A percentile compares a stretch with the other conserved stretches of the same genome.
Conservation (phyloP, 2,329 filamentous ascomycete genomes). For the Arthrinium phaeospermum region DNA sequence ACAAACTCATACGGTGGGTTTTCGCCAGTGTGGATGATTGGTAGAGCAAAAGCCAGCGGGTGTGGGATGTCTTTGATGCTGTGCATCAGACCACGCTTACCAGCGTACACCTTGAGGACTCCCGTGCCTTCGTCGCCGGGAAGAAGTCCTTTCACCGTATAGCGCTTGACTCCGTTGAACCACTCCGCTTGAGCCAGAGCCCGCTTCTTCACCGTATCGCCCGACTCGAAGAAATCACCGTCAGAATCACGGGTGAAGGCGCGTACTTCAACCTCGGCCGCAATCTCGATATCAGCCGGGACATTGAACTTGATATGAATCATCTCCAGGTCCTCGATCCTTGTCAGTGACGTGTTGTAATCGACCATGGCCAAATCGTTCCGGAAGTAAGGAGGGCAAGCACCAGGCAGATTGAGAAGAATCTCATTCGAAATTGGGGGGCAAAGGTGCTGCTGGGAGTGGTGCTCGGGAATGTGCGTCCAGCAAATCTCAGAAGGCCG, state of each 20-base stretch:
- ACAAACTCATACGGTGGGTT: conserved; percentile 96
- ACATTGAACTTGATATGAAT: conserved; percentile 88
- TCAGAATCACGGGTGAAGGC: conserved; percentile 82
- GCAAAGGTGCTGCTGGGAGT: conserved; percentile 90
- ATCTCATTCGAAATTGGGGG: conserved; percentile 86
- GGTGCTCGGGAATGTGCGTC: conserved; percentile 89
- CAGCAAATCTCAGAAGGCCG: conserved; percentile 90
- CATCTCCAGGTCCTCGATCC: conserved; percentile 92
- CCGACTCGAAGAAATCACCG: conserved; percentile 92
- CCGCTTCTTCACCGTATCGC: conserved; percentile 83
- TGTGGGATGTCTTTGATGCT: conserved; percentile 96
- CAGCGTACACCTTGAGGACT: conserved; percentile 88
- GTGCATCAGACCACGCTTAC: conserved; percentile 95
- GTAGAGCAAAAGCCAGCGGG: conserved; percentile 85
- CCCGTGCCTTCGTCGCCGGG: conserved; percentile 92
- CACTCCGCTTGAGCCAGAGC: conserved; percentile 92
- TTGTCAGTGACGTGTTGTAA: conserved; percentile 86
- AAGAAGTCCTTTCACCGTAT: conserved; percentile 89
- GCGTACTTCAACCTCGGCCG: conserved; percentile 88
- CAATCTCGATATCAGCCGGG: conserved; percentile 86
- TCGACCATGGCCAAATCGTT: conserved; percentile 80
- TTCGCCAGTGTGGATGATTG: conserved; percentile 86
- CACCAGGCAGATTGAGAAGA: conserved; percentile 82
- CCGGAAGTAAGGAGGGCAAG: conserved; percentile 87
- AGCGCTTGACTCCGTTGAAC: conserved; percentile 85